These are phyloP conservation scores for Phascolomyces articulosus DNA, from an alignment of 371 early-diverging fungal genomes.

Conservation along the genomic window DNA sequence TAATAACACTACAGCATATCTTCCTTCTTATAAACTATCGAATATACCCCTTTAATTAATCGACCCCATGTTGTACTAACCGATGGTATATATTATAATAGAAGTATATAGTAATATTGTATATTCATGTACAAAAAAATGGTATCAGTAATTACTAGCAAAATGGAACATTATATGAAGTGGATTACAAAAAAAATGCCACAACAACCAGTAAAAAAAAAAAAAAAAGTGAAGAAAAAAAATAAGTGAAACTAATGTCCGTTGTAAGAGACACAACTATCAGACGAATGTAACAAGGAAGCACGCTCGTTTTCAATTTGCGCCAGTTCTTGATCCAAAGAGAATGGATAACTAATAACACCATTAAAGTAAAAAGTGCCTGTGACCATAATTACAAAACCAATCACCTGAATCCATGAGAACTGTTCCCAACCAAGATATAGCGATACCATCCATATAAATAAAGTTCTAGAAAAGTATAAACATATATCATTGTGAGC, in stretches of 20 bases:
- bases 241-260: not conserved
- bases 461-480: slow-evolving; percentile 81
- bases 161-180: too few relatives aligned
- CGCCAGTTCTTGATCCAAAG: slow-evolving; percentile 17
- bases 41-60: too few relatives aligned
- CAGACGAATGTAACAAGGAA: not conserved
- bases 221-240: not conserved
- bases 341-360: slow-evolving; percentile 61
- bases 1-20: too few relatives aligned
- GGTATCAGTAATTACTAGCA: too few relatives aligned
- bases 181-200: not conserved
- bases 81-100: too few relatives aligned
- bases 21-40: too few relatives aligned
- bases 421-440: slow-evolving; percentile 96
- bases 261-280: not conserved
- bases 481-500: too few relatives aligned
- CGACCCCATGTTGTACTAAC: too few relatives aligned
- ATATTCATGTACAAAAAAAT: too few relatives aligned
- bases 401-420: slow-evolving; percentile 85
- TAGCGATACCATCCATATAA: slow-evolving; percentile 92
- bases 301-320: slow-evolving; percentile 5
- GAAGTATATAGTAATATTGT: too few relatives aligned
- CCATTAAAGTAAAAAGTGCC: slow-evolving; percentile 94
- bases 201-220: not conserved
- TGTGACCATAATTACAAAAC: slow-evolving; percentile 81